Conservation (phyloP, 116 monocot species). For the Posidonia oceanica region DNA sequence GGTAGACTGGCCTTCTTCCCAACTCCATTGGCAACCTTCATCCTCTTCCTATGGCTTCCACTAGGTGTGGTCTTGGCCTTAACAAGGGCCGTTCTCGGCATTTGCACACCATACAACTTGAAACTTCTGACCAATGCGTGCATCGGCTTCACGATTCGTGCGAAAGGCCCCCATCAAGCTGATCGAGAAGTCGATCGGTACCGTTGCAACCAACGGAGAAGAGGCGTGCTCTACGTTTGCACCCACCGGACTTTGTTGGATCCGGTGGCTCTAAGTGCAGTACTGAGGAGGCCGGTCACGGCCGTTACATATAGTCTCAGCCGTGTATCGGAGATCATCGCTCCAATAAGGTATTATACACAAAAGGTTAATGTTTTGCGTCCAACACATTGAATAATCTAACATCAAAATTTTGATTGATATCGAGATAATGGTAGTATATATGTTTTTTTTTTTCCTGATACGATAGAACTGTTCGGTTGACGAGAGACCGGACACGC, state of each 20-base stretch:
- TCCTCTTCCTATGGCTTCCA: slow-evolving; percentile 34
- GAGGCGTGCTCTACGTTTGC: slow-evolving; percentile 42
- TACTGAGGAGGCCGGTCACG: slow-evolving; percentile 22
- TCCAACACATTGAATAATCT: background rate
- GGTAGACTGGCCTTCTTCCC: slow-evolving; percentile 33
- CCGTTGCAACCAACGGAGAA: too few species aligned
- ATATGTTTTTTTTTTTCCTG: background rate
- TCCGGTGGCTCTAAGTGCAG: slow-evolving; percentile 30
- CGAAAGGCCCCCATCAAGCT: background rate
- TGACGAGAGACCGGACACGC: slow-evolving; percentile 32
- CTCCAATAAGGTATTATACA: slow-evolving; percentile 27
- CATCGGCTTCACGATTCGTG: slow-evolving; percentile 26
- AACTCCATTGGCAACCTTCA: slow-evolving; percentile 16
- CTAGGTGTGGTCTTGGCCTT: slow-evolving; percentile 11
- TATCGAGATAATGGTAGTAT: background rate
- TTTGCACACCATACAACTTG: slow-evolving; percentile 18
- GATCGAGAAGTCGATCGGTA: too few species aligned
- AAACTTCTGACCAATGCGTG: slow-evolving; percentile 7
- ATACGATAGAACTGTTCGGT: slow-evolving; percentile 24
- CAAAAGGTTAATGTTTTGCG: background rate
- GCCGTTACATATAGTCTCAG: slow-evolving; percentile 75
- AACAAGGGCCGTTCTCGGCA: slow-evolving; percentile 1
- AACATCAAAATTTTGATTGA: too few species aligned
- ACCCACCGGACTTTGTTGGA: slow-evolving; percentile 68
- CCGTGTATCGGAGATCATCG: slow-evolving; percentile 45